Conservation (phyloP, 176 grass and related monocot genomes). For the Musa acuminata region DNA sequence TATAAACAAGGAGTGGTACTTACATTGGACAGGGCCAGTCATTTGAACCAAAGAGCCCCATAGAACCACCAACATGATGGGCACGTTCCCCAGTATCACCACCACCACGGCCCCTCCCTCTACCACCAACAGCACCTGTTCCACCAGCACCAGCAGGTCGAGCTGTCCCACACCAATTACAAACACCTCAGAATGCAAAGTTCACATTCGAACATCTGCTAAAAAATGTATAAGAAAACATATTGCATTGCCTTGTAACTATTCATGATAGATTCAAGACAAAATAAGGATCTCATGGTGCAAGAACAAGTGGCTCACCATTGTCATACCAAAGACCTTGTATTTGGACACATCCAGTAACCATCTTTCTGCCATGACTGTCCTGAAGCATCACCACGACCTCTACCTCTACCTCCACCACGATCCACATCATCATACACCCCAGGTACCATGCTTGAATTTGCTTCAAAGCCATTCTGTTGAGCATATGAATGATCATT, state of each 20-base stretch:
- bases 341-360: conserved; percentile 96
- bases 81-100: not conserved
- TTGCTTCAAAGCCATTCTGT: conserved; percentile 1
- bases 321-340: conserved; percentile 86
- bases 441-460: conserved; percentile 25
- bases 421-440: conserved; percentile 37
- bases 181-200: conserved; percentile 40
- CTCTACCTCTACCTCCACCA: conserved; percentile 43
- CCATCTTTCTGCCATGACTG: conserved; percentile 98
- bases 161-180: conserved; percentile 26
- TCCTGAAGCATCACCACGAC: conserved; percentile 35
- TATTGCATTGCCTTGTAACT: not conserved
- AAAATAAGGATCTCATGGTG: not conserved
- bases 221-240: conserved; percentile 1
- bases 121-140: conserved; percentile 8
- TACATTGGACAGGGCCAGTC: conserved; percentile 96
- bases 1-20: conserved; percentile 7
- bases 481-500: conserved; percentile 7
- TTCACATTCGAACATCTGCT: conserved; percentile 84
- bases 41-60: conserved; percentile 93
- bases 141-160: conserved; percentile 56
- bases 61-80: conserved; percentile 53
- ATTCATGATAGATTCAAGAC: not conserved
- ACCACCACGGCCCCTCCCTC: conserved; percentile 14
- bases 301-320: conserved; percentile 58